These are phyloP conservation scores for Colletotrichum zoysiae DNA, from an alignment of 2,329 filamentous ascomycete genomes.

Conservation along the genomic window DNA sequence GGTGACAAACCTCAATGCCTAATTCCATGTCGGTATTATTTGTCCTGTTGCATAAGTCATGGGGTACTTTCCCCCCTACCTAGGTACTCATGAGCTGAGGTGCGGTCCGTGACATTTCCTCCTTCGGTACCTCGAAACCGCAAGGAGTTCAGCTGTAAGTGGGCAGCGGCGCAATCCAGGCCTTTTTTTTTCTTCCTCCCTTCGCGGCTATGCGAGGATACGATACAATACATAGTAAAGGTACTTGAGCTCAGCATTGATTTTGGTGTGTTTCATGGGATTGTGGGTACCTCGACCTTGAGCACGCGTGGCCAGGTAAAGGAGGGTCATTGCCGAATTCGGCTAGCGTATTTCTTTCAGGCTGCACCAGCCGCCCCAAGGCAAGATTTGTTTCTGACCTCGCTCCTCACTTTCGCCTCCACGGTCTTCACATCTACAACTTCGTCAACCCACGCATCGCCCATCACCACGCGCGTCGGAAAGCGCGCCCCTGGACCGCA, in stretches of 20 bases:
- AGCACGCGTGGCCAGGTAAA: conserved; percentile 44
- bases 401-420: conserved; percentile 54
- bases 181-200: background rate
- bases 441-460: conserved; percentile 47
- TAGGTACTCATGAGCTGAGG: conserved; percentile 6
- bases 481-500: conserved; percentile 56
- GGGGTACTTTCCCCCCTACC: background rate
- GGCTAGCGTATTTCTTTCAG: conserved; percentile 50
- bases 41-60: background rate
- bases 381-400: conserved; percentile 60
- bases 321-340: conserved; percentile 43
- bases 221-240: background rate
- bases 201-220: background rate
- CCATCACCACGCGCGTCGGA: conserved; percentile 67
- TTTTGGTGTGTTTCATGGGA: conserved; percentile 24
- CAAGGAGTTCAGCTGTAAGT: background rate
- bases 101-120: conserved; percentile 3
- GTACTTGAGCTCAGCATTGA: conserved; percentile 6
- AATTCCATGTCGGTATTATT: background rate
- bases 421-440: conserved; percentile 52
- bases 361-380: conserved; percentile 54
- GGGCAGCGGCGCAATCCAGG: background rate
- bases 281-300: conserved; percentile 30
- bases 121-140: background rate
- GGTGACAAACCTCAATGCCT: background rate